Base-by-base conservation (phyloP, 2,329 filamentous ascomycete species). In the Epichloe sp. region DNA sequence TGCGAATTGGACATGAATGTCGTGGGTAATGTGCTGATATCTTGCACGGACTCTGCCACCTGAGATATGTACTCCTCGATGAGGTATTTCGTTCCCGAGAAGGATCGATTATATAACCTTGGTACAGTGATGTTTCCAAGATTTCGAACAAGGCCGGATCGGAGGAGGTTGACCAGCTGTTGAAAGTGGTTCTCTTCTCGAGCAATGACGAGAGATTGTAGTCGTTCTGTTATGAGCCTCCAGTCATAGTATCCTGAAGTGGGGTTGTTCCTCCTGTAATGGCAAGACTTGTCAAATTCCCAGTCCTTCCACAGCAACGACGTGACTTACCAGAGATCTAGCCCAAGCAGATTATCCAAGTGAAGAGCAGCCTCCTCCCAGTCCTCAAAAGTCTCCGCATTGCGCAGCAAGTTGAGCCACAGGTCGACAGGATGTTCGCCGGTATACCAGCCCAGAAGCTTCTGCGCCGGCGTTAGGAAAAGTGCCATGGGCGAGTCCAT, bases 61-160 rank as follows among this genome's bases (percentile, higher is more conserved):
- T 91, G 83, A 1, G 83, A 82, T 55, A 95, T 83, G 62, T 96
- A 96, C 65, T 94, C 86, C 62, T 95, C 89, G 55, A 96, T 94
- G 46, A 95, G 71, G 49, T 86, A 79, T 65, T 96, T 96, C 1
- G 90, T 95, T 15, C 90, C 90, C 1, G 86, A 85, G 63, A 93
- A 93, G 12, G 88, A 85, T 52, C 84, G 79, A 60, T 90, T 90
- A 70, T 89, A 96, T 1, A 96, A 73, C 55, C 82, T 82, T 2
- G 87, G 81, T 1, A 84, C 79, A 1, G 87, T 88, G 59, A 96
- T 94, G 63, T 95, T 94, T 52, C 88, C 90, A n/a, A 95, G 73
- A 61, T 96, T 95, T 37, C 90, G 82, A 34, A 95, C 78, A 17
- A 85, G 73, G 3, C 82, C 88, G 14, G 87, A 88, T 26, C 88